Evolutionary conservation across 2,329 filamentous ascomycete genomes (phyloP).

Genomic region (Penicillium thymicola): DNA sequence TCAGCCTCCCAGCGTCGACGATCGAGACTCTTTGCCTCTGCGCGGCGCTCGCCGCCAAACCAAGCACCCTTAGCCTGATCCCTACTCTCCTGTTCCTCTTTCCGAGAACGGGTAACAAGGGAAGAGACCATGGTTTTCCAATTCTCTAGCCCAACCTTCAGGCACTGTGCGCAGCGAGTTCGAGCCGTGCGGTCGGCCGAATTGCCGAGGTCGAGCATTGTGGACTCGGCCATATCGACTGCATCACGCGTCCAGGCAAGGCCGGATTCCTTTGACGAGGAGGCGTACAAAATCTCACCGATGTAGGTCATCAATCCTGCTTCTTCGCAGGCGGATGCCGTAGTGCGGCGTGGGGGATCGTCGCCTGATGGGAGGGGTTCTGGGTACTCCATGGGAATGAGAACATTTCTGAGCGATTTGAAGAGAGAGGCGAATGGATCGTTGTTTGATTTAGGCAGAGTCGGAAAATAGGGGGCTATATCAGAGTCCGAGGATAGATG

Average conservation of each 20-base stretch:
- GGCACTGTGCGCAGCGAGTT: slow-evolving; percentile 71
- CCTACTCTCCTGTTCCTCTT: slow-evolving; percentile 35
- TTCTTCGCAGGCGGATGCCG: slow-evolving; percentile 73
- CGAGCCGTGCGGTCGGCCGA: slow-evolving; percentile 40
- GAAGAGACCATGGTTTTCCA: slow-evolving; percentile 77
- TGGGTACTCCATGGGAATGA: slow-evolving; percentile 63
- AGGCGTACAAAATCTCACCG: slow-evolving; percentile 84
- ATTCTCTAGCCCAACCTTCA: slow-evolving; percentile 72
- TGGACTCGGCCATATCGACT: slow-evolving; percentile 73
- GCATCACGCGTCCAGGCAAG: slow-evolving; percentile 87
- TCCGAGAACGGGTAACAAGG: slow-evolving; percentile 49
- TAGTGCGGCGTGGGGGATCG: slow-evolving; percentile 60
- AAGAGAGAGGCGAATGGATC: slow-evolving; percentile 35
- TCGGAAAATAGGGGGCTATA: slow-evolving; percentile 25
- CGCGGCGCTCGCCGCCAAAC: slow-evolving; percentile 32
- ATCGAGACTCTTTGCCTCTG: slow-evolving; percentile 28
- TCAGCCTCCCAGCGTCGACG: slow-evolving; percentile 43
- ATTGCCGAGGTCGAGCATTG: slow-evolving; percentile 40
- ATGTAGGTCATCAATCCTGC: slow-evolving; percentile 85
- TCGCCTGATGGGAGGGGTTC: slow-evolving; percentile 67
- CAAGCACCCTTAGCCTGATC: slow-evolving; percentile 33
- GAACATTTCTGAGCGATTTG: slow-evolving; percentile 40
- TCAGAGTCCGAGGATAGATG: slow-evolving; percentile 41
- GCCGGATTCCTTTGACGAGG: slow-evolving; percentile 64
- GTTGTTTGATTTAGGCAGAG: slow-evolving; percentile 19